Conservation (phyloP, 1,284 basidiomycete species). For the Ganoderma leucocontextum region DNA sequence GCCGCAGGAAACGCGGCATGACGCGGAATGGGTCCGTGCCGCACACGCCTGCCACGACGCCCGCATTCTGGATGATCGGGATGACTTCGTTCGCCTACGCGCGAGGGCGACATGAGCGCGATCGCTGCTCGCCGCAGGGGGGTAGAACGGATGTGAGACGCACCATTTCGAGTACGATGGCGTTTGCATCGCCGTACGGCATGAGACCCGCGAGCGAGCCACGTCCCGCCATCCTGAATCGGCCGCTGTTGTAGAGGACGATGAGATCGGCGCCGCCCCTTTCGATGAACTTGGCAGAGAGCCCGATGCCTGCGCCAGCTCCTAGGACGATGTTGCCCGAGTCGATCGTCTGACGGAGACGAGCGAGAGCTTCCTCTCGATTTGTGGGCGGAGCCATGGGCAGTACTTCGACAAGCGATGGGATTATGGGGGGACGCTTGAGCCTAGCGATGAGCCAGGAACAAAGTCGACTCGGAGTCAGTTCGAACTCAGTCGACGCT, state of each 20-base stretch:
- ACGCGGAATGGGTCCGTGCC: constrained; percentile 37
- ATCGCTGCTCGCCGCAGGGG: not conserved
- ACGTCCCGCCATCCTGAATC: constrained; percentile 37
- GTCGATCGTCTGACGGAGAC: constrained; percentile 32
- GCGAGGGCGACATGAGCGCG: not conserved
- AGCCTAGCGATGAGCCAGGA: not conserved
- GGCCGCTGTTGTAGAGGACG: constrained; percentile 38
- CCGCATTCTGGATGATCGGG: constrained; percentile 30
- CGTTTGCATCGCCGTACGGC: constrained; percentile 39
- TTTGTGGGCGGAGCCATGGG: constrained; percentile 32
- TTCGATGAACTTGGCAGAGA: constrained; percentile 38
- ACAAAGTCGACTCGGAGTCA: not conserved
- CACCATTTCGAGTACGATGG: constrained; percentile 37
- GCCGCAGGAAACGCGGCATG: constrained; percentile 36
- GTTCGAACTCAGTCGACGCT: too few species aligned
- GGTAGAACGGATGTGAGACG: not conserved
- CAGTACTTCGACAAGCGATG: not conserved
- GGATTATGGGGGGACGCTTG: not conserved
- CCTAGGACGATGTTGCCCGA: constrained; percentile 33
- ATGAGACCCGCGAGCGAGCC: constrained; percentile 37
- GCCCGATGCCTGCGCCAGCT: constrained; percentile 37
- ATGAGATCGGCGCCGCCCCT: constrained; percentile 38
- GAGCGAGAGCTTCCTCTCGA: constrained; percentile 32
- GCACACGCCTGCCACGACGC: constrained; percentile 36
- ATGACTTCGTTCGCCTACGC: constrained; percentile 36